Evolutionary conservation across 2,329 filamentous ascomycete species (phyloP), one percentile per base, ranked within the genome.

Genomic region (Neonectria faginata): DNA sequence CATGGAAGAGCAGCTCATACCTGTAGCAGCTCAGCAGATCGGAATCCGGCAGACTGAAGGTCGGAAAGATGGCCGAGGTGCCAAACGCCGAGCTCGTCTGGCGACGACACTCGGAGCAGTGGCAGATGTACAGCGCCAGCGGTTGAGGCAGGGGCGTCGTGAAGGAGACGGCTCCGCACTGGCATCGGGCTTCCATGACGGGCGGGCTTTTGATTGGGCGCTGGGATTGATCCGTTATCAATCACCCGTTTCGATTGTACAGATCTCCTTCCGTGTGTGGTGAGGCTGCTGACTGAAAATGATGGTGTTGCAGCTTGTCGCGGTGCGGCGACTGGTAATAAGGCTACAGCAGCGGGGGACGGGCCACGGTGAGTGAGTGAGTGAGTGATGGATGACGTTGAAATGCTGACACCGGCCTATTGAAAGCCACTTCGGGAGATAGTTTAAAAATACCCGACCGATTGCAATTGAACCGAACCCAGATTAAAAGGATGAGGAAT

Each of bases 81-180:
- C 89, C 90, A 77, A 90, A 92, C 1, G 90, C 88, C 8, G 88
- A 89, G 58, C 86, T 82, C 31, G 88, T 88, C 79, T 92, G 90
- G 62, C 86, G 83, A 52, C 87, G 85, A 76, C 90, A 92, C 74
- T 89, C 85, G 60, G 82, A 78, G 77, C 91, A 92, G 79, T 92
- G 91, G 79, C 90, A 92, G 74, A 92, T 88, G 76, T 90, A 92
- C 55, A 92, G 79, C n/a, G 85, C 85, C 47, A 91, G 78, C 0
- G 90, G 90, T 62, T 85, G 81, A 3, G 82, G 76, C 1, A 85
- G 78, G 1, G 90, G 88, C 31, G 89, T 91, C 66, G 81, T 85
- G 81, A 92, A 92, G 41, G 75, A 73, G 57, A 92, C 83, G 16
- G 84, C 79, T 57, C 88, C 87, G 80, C 91, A 93, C 76, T 91